A percentile compares a stretch with the other conserved stretches of the same genome.
phyloP scores from a whole-genome alignment of 495 filamentous ascomycete genomes.

The Lasiosphaeriaceae sp. region DNA sequence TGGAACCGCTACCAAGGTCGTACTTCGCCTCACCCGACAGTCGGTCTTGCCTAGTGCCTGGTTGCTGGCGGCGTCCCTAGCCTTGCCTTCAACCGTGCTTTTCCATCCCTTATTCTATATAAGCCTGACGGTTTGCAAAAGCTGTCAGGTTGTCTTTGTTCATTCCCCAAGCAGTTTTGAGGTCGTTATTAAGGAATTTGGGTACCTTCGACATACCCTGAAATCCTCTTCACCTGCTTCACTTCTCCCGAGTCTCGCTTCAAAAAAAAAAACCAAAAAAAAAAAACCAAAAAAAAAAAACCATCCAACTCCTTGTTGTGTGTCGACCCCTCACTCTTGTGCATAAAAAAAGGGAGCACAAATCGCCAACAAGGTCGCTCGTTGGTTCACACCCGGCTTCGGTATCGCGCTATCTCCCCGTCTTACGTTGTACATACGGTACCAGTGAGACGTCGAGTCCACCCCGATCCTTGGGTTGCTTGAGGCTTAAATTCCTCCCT shows the following conservation, averaged over 20 bases:
- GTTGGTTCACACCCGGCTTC: neutral
- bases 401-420: neutral
- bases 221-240: conserved; percentile 2
- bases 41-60: conserved; percentile 10
- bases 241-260: conserved; percentile 6
- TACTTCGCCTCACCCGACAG: conserved; percentile 26
- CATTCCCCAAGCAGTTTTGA: conserved; percentile 29
- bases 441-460: too few species aligned
- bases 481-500: neutral
- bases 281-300: too few species aligned
- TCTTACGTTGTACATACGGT: too few species aligned
- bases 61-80: conserved; percentile 1
- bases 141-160: conserved; percentile 15
- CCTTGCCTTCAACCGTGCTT: conserved; percentile 1
- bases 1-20: conserved; percentile 14
- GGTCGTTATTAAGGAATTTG: conserved; percentile 36
- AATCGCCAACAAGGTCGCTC: neutral
- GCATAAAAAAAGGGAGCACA: neutral
- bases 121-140: conserved; percentile 21
- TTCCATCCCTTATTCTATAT: conserved; percentile 16
- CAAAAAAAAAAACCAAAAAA: too few species aligned
- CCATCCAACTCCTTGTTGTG: neutral
- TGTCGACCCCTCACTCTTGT: conserved; percentile 2
- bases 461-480: too few species aligned
- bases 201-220: conserved; percentile 33